Base-by-base conservation (phyloP, 1,284 basidiomycete species). In the Irpex rosettiformis region DNA sequence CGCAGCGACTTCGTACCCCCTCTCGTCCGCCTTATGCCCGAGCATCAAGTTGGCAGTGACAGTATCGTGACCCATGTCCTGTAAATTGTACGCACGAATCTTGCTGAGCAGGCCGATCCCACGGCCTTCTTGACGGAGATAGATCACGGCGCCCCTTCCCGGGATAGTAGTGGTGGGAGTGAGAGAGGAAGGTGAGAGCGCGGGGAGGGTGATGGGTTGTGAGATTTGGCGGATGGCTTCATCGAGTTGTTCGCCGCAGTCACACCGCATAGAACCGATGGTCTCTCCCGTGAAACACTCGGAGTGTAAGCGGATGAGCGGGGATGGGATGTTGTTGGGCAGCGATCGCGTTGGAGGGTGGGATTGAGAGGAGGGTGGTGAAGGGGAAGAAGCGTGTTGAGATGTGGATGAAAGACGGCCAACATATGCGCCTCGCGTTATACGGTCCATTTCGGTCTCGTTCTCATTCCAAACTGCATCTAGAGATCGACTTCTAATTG, bases 201-300 rank as follows among this genome's bases (percentile, higher is more conserved):
- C 66, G 57, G 79, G 75, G 55, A 83, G 67, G 5, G 73, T 70
- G 66, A 88, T 85, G 47, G 91, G 88, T 69, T 86, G 83, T 16
- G 90, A 91, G 64, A 99, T 98, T 64, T 91, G 87, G 7, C 94
- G 86, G 65, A 99, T 88, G 25, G 97, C 95, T 72, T 98, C 96
- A 73, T 98, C 95, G 13, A 99, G 82, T 73, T 99, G 97, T 73
- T 99, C 96, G 18, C 97, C 97, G 69, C 97, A 99, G 73, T 99
- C 97, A 73, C 97, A 99, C 29, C 97, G 89, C 89, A 98, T 96
- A 70, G 94, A 96, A 8, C 97, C 97, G 60, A 98, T 89, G 7
- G 96, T 99, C 75, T 99, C 97, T 43, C 97, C 97, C 0, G 97
- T 99, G 74, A 96, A 99, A 73, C 97, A 99, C 72, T 99, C 97